A percentile compares a stretch with the other conserved stretches of the same genome.
These are phyloP conservation scores for Jaapia argillacea DNA, from an alignment of 768 basidiomycete species.

Conservation along the genomic window DNA sequence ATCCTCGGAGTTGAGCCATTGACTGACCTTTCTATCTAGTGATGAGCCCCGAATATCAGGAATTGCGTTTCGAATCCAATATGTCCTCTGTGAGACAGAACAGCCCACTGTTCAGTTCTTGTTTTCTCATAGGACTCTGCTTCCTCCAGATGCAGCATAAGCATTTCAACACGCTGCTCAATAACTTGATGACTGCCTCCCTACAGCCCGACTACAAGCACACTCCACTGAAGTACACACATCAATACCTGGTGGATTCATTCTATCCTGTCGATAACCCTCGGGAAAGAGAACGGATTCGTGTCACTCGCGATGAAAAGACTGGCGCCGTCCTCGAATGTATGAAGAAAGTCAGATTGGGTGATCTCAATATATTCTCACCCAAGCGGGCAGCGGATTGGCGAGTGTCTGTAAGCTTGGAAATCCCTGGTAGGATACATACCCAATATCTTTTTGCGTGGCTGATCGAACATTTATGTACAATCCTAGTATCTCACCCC, in stretches of 20 bases:
- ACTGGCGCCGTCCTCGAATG: conserved; percentile 55
- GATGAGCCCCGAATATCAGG: conserved; percentile 46
- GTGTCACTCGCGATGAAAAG: conserved; percentile 79
- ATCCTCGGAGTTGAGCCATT: neutral
- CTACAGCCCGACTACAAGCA: conserved; percentile 38
- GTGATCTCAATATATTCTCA: conserved; percentile 78
- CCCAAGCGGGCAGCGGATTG: conserved; percentile 83
- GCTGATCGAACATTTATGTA: neutral
- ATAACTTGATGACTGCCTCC: conserved; percentile 58
- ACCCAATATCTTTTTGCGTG: conserved; percentile 1
- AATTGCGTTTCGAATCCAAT: conserved; percentile 81
- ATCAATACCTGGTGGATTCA: conserved; percentile 69
- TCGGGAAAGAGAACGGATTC: conserved; percentile 45
- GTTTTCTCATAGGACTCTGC: neutral
- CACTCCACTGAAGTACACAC: conserved; percentile 61
- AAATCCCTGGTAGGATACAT: conserved; percentile 63
- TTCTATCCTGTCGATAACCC: conserved; percentile 48
- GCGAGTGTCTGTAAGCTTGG: conserved; percentile 88
- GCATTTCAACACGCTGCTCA: conserved; percentile 81
- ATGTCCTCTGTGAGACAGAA: conserved; percentile 80
- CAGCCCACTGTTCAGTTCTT: conserved; percentile 4
- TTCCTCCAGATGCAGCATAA: conserved; percentile 72
- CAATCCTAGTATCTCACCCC: conserved; percentile 70
- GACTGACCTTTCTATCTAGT: conserved; percentile 38
- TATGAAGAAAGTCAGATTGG: conserved; percentile 75